phyloP scores from a whole-genome alignment of 2,329 filamentous ascomycete genomes.

The Penicillium thymicola region DNA sequence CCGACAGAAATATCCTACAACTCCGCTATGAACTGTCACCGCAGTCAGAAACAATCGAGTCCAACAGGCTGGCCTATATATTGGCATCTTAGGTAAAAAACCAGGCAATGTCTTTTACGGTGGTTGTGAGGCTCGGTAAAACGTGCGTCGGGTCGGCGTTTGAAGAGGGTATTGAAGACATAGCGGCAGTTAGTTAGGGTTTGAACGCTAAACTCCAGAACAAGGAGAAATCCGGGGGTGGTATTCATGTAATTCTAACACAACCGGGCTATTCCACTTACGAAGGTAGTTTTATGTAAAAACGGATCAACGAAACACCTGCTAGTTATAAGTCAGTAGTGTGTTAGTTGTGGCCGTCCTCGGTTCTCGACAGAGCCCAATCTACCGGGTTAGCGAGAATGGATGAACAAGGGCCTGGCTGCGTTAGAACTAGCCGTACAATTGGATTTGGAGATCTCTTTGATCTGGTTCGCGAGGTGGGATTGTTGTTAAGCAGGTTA shows the following conservation, averaged over 20 bases:
- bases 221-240: background rate
- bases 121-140: background rate
- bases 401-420: background rate
- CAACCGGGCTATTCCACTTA: background rate
- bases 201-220: background rate
- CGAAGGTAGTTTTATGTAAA: background rate
- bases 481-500: no score
- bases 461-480: background rate
- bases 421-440: background rate
- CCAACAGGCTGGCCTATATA: background rate
- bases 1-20: background rate
- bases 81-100: background rate
- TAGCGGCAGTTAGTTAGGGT: background rate
- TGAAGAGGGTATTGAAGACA: background rate
- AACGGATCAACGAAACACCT: background rate
- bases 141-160: background rate
- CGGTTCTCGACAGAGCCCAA: background rate
- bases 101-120: background rate
- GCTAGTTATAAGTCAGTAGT: background rate
- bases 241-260: background rate
- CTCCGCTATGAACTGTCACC: background rate
- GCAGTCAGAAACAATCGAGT: background rate
- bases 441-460: background rate
- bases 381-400: background rate
- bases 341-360: background rate